Conservation (phyloP, 352 stramenopile species). For the Peronospora tabacina region DNA sequence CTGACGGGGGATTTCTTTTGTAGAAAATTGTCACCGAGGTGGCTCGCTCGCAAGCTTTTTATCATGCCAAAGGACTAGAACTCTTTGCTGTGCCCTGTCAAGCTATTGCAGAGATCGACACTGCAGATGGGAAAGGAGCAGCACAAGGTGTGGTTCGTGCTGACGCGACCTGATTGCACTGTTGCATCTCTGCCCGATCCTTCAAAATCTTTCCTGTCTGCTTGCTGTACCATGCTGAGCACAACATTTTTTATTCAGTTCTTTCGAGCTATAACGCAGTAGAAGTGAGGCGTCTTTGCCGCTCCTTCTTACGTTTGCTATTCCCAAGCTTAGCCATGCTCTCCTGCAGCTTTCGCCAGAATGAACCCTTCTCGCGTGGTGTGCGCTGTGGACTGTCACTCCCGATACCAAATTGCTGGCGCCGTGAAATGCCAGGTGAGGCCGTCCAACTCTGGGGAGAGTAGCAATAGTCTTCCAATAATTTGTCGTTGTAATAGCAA, state of each 20-base stretch:
- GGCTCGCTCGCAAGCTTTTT: slow-evolving; percentile 63
- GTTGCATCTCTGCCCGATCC: not conserved
- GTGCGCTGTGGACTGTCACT: slow-evolving; percentile 41
- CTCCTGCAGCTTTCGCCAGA: slow-evolving; percentile 71
- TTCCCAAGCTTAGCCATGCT: slow-evolving; percentile 58
- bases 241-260: not conserved
- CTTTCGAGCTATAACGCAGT: slow-evolving; percentile 12
- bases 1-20: not conserved
- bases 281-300: slow-evolving; percentile 26
- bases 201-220: not conserved
- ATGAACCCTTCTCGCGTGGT: slow-evolving; percentile 37
- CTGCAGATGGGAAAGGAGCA: slow-evolving; percentile 9
- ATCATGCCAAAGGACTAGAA: slow-evolving; percentile 71
- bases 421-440: slow-evolving; percentile 54
- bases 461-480: slow-evolving; percentile 77
- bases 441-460: slow-evolving; percentile 81
- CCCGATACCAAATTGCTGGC: slow-evolving; percentile 66
- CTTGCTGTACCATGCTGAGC: not conserved
- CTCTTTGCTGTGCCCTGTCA: slow-evolving; percentile 52
- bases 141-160: slow-evolving; percentile 11
- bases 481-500: slow-evolving; percentile 66
- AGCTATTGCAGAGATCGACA: slow-evolving; percentile 32
- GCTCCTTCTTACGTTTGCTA: slow-evolving; percentile 48
- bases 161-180: slow-evolving; percentile 5
- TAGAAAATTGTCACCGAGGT: slow-evolving; percentile 74